Conservation (phyloP, 208 protist species). For the Naegleria fowleri region DNA sequence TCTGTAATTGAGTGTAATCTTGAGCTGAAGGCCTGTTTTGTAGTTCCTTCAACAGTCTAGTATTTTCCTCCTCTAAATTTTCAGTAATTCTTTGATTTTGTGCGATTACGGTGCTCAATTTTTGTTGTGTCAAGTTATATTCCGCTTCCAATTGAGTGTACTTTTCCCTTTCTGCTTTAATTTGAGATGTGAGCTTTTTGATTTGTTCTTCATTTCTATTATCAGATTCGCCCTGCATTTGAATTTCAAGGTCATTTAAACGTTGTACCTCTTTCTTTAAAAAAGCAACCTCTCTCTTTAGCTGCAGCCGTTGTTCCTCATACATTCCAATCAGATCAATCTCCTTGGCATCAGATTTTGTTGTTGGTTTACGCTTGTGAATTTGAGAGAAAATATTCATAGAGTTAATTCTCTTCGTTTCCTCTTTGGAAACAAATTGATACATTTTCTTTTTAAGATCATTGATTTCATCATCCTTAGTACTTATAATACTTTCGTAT, state of each 20-base stretch:
- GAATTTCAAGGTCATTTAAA: neutral
- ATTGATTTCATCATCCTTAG: neutral
- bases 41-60: neutral
- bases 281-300: neutral
- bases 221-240: neutral
- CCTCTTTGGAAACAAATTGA: neutral
- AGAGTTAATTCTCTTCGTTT: neutral
- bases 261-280: neutral
- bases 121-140: neutral
- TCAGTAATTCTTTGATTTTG: neutral
- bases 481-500: neutral
- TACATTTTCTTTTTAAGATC: neutral
- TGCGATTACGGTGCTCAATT: neutral
- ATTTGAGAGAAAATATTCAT: neutral
- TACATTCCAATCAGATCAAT: neutral
- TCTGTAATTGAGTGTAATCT: neutral
- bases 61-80: neutral
- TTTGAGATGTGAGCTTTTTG: neutral
- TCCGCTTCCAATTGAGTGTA: neutral
- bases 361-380: neutral
- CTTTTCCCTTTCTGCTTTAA: neutral
- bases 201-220: neutral
- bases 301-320: neutral
- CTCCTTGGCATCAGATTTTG: neutral
- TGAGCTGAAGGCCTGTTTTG: neutral